Percentiles rank a stretch among this genome's conserved stretches.
phyloP scores from a whole-genome alignment of 257 asterid species.

The Penstemon davidsonii region DNA sequence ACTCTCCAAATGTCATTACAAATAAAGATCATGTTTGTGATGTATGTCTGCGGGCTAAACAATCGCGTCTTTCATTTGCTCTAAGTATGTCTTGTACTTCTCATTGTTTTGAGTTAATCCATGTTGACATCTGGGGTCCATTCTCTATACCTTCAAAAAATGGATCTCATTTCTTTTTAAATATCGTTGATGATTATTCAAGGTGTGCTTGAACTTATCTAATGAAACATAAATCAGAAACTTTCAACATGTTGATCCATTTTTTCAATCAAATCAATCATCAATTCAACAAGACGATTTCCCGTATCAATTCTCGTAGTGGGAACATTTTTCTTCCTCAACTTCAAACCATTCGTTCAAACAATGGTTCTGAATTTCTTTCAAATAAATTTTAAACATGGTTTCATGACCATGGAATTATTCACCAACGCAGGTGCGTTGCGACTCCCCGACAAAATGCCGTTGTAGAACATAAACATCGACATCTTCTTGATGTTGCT shows the following conservation, averaged over 20 bases:
- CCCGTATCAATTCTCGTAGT: neutral
- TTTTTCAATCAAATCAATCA: neutral
- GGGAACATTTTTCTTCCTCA: neutral
- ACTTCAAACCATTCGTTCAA: neutral
- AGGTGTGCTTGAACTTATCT: neutral
- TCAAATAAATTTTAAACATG: neutral
- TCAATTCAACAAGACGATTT: neutral
- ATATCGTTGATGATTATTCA: too few species aligned
- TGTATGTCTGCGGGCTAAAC: constrained; percentile 6
- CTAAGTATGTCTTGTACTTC: neutral
- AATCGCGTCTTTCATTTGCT: neutral
- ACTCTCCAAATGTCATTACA: neutral
- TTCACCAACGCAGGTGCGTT: constrained; percentile 8
- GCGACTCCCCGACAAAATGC: constrained; percentile 10
- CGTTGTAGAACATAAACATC: neutral
- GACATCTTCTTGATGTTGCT: neutral
- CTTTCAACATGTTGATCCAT: neutral
- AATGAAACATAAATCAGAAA: constrained; percentile 16
- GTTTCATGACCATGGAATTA: constrained; percentile 1
- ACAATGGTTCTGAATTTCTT: constrained; percentile 2
- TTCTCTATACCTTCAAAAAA: neutral
- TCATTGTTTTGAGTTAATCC: constrained; percentile 13
- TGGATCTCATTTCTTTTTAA: too few species aligned
- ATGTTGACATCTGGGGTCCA: neutral
- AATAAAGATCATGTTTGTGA: neutral